Evolutionary conservation across 2,329 filamentous ascomycete genomes (phyloP), one percentile per base, ranked within the genome.

Genomic region (Penicillium sp.): DNA sequence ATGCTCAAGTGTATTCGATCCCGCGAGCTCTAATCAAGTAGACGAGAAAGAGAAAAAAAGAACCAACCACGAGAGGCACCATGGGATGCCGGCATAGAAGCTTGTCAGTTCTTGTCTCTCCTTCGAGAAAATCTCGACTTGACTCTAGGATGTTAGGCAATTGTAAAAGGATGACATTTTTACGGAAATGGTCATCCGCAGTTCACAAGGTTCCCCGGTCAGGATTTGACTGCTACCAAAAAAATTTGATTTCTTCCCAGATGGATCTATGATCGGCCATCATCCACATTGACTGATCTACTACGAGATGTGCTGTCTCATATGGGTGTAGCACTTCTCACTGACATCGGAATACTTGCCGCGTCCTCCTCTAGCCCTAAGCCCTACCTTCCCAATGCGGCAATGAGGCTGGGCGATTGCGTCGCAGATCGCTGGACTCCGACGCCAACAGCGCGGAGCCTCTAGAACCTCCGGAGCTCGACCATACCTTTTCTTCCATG

Each of bases 331-430:
- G 11, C 10, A 13, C 33, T 35, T 13, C 33, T 35, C 6, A 22
- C 1, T 1, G n/a, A 22, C n/a, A 43, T 43, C 4, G 19, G 16
- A 10, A 19, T 25, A 35, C 51, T 37, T 26, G n/a, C 28, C n/a
- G 7, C 33, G 11, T n/a, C 28, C 38, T 46, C 26, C 3, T 49
- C 19, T 11, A 65, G 33, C 71, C 71, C 70, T 68, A 68, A 64
- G 58, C 70, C 73, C 72, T 75, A 71, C 33, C 8, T 71, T 63
- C 73, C 70, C 0, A 16, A 70, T 68, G 7, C 35, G 62, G 70
- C 3, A 45, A 54, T 43, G 52, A 16, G 28, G 30, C 49, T 52
- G 51, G 33, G 19, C 19, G 25, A 53, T 53, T 53, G 51, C 37
- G 35, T 53, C 35, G 33, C 52, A 55, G 52, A 35, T 55, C 52